phyloP scores from a whole-genome alignment of 1,284 basidiomycete species.

The Malassezia restricta region DNA sequence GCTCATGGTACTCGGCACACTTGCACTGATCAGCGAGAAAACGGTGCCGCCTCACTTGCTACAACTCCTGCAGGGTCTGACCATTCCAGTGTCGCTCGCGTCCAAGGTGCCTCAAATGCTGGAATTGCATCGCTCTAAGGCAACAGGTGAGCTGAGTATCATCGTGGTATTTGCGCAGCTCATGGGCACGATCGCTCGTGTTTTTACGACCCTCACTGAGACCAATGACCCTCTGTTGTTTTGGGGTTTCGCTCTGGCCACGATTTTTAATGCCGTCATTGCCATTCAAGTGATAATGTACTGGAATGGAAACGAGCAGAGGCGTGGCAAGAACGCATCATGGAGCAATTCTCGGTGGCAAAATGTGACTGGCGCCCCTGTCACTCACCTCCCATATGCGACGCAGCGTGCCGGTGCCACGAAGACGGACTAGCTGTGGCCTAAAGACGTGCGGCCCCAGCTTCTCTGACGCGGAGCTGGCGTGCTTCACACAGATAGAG shows the following conservation, averaged over 20 bases:
- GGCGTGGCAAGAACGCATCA: not conserved
- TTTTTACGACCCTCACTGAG: constrained; percentile 45
- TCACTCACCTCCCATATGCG: too few relatives aligned
- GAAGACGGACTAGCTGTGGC: too few relatives aligned
- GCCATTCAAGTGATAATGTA: constrained; percentile 38
- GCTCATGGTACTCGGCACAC: constrained; percentile 75
- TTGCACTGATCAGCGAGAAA: constrained; percentile 27
- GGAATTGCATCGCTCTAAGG: constrained; percentile 37
- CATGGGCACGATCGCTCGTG: constrained; percentile 36
- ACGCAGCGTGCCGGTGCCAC: too few relatives aligned
- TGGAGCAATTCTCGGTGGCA: not conserved
- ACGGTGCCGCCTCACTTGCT: constrained; percentile 25
- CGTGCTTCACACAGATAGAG: too few relatives aligned
- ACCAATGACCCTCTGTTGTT: constrained; percentile 42
- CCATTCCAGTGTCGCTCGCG: constrained; percentile 41
- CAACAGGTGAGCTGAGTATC: constrained; percentile 38
- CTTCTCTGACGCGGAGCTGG: too few relatives aligned
- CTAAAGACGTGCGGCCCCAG: too few relatives aligned
- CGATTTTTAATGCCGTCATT: constrained; percentile 43
- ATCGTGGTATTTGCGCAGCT: constrained; percentile 45
- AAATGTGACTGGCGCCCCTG: not conserved
- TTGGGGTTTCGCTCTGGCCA: constrained; percentile 41
- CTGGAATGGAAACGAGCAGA: constrained; percentile 26
- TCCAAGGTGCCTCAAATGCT: constrained; percentile 44
- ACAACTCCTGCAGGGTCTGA: constrained; percentile 31